These are phyloP conservation scores for Cadophora gregata DNA, from an alignment of 2,329 filamentous ascomycete species.

Conservation along the genomic window DNA sequence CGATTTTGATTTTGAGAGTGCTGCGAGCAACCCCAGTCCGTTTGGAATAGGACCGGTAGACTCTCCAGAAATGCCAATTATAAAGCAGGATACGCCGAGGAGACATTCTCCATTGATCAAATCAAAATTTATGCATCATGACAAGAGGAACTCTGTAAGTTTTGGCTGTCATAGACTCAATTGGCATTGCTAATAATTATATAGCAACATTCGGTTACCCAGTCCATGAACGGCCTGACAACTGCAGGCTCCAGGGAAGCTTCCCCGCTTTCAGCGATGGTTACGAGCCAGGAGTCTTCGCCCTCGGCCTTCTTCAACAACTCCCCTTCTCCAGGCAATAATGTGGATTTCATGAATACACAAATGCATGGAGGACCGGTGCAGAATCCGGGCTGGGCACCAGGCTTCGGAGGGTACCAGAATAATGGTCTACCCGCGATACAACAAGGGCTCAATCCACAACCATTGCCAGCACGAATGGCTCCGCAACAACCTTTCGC, in stretches of 20 bases:
- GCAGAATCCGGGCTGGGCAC: slow-evolving; percentile 46
- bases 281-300: slow-evolving; percentile 59
- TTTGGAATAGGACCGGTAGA: slow-evolving; percentile 43
- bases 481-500: slow-evolving; percentile 35
- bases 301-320: slow-evolving; percentile 54
- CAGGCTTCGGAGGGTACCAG: slow-evolving; percentile 34
- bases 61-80: slow-evolving; percentile 50
- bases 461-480: slow-evolving; percentile 33
- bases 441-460: slow-evolving; percentile 27
- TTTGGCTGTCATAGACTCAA: slow-evolving; percentile 13
- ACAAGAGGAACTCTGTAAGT: slow-evolving; percentile 53
- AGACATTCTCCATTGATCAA: slow-evolving; percentile 39
- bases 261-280: slow-evolving; percentile 59
- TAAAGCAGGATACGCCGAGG: slow-evolving; percentile 46
- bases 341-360: slow-evolving; percentile 48
- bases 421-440: slow-evolving; percentile 30
- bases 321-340: slow-evolving; percentile 54
- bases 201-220: slow-evolving; percentile 58
- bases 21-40: slow-evolving; percentile 61
- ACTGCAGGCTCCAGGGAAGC: slow-evolving; percentile 57
- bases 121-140: slow-evolving; percentile 43
- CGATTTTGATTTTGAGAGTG: slow-evolving; percentile 64
- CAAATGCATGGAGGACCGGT: slow-evolving; percentile 38
- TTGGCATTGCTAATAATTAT: slow-evolving; percentile 39
- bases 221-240: slow-evolving; percentile 56